Percentiles rank a stretch among this genome's conserved stretches.
Conservation (phyloP, 2,329 filamentous ascomycete species). For the Beauveria medogensis region DNA sequence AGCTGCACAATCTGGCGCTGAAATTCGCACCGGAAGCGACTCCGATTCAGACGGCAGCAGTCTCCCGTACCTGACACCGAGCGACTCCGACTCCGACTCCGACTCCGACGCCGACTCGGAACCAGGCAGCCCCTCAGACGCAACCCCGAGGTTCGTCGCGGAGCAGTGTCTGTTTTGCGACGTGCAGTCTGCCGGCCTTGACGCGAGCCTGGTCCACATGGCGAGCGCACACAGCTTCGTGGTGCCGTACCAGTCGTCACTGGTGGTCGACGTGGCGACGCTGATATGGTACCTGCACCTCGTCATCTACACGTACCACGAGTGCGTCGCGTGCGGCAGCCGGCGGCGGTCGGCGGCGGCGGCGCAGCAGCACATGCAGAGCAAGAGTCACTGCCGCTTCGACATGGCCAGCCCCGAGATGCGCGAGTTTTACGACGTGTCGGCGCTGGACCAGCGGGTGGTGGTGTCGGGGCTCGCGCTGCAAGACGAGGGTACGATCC, state of each 20-base stretch:
- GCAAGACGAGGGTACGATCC: neutral
- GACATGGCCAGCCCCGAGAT: conserved; percentile 22
- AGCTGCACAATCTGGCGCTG: conserved; percentile 8
- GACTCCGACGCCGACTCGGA: neutral
- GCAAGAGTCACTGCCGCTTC: conserved; percentile 36
- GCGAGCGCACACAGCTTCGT: conserved; percentile 36
- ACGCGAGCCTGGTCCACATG: conserved; percentile 37
- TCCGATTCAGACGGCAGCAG: conserved; percentile 4
- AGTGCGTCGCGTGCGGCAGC: conserved; percentile 41
- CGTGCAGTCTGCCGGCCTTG: conserved; percentile 19
- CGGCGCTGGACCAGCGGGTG: neutral
- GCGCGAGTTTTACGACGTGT: conserved; percentile 29
- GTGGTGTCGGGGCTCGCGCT: neutral
- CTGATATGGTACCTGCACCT: conserved; percentile 38
- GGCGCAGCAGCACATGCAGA: conserved; percentile 39
- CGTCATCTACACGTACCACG: conserved; percentile 36
- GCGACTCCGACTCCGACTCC: neutral
- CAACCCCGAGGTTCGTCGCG: conserved; percentile 16
- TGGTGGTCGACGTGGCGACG: conserved; percentile 35
- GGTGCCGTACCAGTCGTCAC: conserved; percentile 27
- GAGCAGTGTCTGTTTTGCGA: conserved; percentile 34
- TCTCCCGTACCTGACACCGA: neutral
- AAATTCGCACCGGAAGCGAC: neutral
- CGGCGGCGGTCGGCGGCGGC: conserved; percentile 31
- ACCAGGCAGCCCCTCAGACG: neutral